Evolutionary conservation across 441 rosid species (phyloP), one percentile per base, ranked within the genome.

Genomic region (Croton setiger): DNA sequence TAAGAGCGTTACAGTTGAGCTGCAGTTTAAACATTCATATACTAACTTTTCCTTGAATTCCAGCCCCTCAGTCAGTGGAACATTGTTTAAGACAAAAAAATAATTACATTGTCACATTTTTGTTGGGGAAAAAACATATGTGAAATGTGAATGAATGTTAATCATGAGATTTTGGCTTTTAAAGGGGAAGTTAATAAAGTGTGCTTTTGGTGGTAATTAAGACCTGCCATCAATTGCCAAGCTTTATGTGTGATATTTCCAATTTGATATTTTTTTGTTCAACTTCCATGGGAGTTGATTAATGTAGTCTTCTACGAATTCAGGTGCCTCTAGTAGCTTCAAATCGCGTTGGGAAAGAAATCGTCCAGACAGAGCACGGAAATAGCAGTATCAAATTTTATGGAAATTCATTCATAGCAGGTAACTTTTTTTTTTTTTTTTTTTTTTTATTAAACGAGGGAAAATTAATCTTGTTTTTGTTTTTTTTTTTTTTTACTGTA

Each of bases 291-390:
- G 48, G 59, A 47, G 58, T n/a, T 20, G 10, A 35, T 37, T 60
- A 39, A 60, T 53, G 45, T 49, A n/a, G 45, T 63, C 58, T 70
- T 59, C 11, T 21, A 68, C 60, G 48, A 74, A 67, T 67, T 58
- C 82, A 90, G 94, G 94, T 87, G 51, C 94, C 93, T 66, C 84
- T 92, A 20, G 89, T 92, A 31, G 96, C 93, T 68, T 92, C 96
- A 0, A 90, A 94, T 73, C 93, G 93, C 63, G 72, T 84, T 41
- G 99, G 98, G 27, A 90, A 83, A 81, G 97, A 94, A 80, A 72
- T 62, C 52, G 81, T 90, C 60, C 81, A 87, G 80, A 87, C 93
- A 8, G 94, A 92, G 83, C 93, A 90, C 62, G 96, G 99, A 71
- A 80, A 86, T 5, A 90, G 93, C 66, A 79, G 83, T 71, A 92